Evolutionary conservation across 148 eudicot species (phyloP).

Genomic region (Selenicereus undatus): DNA sequence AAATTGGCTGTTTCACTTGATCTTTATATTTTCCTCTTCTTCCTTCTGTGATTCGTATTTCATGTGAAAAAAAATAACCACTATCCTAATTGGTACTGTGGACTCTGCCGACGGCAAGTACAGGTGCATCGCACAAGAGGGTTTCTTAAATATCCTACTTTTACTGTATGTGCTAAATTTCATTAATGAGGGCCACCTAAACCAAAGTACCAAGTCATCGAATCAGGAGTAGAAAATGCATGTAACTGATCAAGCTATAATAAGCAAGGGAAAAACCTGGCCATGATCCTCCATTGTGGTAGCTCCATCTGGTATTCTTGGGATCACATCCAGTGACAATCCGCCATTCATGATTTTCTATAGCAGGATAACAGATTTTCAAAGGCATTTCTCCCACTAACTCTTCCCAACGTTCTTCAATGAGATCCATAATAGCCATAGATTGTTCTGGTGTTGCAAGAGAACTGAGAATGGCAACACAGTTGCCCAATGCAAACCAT

Average conservation of each 20-base stretch:
- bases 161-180: neutral
- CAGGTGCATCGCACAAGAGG: neutral
- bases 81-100: neutral
- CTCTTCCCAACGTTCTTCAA: constrained; percentile 97
- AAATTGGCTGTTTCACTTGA: neutral
- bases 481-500: constrained; percentile 95
- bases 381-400: constrained; percentile 94
- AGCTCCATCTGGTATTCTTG: constrained; percentile 98
- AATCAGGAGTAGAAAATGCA: neutral
- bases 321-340: constrained; percentile 97
- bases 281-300: constrained; percentile 98
- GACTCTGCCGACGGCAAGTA: neutral
- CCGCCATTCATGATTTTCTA: constrained; percentile 96
- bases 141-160: neutral
- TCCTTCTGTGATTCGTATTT: neutral
- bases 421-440: constrained; percentile 90
- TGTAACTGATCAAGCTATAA: constrained; percentile 14
- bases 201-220: neutral
- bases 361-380: constrained; percentile 81
- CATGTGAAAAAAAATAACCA: too few relatives aligned
- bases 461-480: constrained; percentile 85
- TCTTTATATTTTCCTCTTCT: neutral
- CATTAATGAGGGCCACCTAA: neutral
- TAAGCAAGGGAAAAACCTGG: constrained; percentile 60
- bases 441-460: constrained; percentile 97